Evolutionary conservation across 352 stramenopile species (phyloP).

Genomic region (Aphanomyces invadans): DNA sequence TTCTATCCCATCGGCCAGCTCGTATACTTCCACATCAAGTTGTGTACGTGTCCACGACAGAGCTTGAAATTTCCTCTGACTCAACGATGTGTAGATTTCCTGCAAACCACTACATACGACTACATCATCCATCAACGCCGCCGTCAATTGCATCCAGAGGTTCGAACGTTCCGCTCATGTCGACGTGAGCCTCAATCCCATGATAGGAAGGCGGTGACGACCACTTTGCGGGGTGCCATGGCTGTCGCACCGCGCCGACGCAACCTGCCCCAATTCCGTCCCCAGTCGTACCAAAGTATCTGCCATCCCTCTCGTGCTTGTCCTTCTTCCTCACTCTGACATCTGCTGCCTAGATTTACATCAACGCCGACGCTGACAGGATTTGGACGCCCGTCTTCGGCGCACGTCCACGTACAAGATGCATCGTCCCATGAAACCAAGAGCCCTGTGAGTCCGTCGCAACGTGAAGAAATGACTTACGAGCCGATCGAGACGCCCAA

Average conservation of each 20-base stretch:
- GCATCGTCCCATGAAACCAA: conserved; percentile 14
- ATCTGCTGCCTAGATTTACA: neutral
- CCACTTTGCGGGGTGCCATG: neutral
- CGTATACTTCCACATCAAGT: conserved; percentile 72
- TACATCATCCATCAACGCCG: conserved; percentile 52
- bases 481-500: neutral
- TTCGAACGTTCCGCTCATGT: neutral
- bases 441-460: conserved; percentile 11
- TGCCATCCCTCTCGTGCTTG: neutral
- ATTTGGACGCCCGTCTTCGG: conserved; percentile 1
- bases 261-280: neutral
- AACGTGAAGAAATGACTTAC: conserved; percentile 12
- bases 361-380: conserved; percentile 2
- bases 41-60: conserved; percentile 44
- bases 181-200: neutral
- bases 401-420: conserved; percentile 3
- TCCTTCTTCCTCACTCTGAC: neutral
- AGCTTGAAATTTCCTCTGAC: neutral
- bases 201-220: neutral
- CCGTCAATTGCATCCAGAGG: neutral
- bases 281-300: neutral
- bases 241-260: neutral
- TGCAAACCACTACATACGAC: conserved; percentile 76
- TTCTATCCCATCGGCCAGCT: conserved; percentile 74
- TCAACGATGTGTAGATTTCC: neutral